Evolutionary conservation across 176 grass and related monocot genomes (phyloP), one percentile per base, ranked within the genome.

Genomic region (Bolboschoenus planiculmis): DNA sequence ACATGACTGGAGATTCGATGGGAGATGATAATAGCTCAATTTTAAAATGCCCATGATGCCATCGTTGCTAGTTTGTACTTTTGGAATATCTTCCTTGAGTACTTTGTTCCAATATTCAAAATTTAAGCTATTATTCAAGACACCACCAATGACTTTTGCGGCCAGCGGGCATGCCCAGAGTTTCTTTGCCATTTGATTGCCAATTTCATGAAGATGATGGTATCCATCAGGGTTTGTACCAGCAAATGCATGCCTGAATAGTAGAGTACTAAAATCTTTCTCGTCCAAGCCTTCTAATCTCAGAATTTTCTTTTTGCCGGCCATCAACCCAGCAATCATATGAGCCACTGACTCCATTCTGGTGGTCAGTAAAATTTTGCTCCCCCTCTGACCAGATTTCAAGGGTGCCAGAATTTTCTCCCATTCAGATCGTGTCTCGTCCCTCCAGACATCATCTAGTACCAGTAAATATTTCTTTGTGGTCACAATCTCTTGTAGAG

Each of bases 401-500:
- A 87, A 29, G 14, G 78, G 79, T 24, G 47, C 64, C 44, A 82
- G 3, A 3, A 62, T 44, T 34, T 60, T 83, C 23, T 75, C 31
- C 65, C 78, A 87, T 62, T 61, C 65, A 1, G 13, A 47, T 6
- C 23, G n/a, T 0, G 23, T 50, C 0, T 85, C 36, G 8, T 85
- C 71, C 7, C 59, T 51, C 83, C 83, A 85, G 23, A 87, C 24
- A 77, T 87, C 85, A 87, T 83, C 85, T 10, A 87, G 39, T 11
- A 87, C 65, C 11, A 87, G 39, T 36, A 87, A 13, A 13, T 83
- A 87, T 55, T 62, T 88, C 35, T 84, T 72, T 5, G 7, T 20
- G 18, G 36, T 31, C 2, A 62, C 35, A 3, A 58, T 50, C 4
- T 85, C 70, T 2, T 44, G 34, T 26, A 85, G 53, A n/a, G 18